phyloP scores from a whole-genome alignment of 179 eudicot genomes.

The Carnegiea gigantea region DNA sequence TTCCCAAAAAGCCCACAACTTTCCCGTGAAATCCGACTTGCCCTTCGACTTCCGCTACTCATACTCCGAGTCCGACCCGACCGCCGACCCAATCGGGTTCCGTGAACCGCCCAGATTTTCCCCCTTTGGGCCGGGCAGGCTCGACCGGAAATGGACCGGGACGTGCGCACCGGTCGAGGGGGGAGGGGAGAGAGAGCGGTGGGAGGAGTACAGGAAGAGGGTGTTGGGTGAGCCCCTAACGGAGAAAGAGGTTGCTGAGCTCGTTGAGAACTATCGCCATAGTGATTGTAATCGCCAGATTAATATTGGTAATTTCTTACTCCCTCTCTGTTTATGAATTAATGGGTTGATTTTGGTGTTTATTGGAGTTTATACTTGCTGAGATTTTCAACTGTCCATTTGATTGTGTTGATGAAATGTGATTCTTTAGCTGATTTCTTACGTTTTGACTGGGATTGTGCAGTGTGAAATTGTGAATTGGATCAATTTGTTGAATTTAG shows the following conservation, averaged over 20 bases:
- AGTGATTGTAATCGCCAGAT: conserved; percentile 82
- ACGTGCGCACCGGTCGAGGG: conserved; percentile 56
- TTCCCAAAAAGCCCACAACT: conserved; percentile 26
- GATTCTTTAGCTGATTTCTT: background rate
- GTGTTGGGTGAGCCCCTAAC: conserved; percentile 64
- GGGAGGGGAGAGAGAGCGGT: conserved; percentile 29
- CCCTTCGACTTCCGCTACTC: conserved; percentile 94
- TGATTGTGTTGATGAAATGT: background rate
- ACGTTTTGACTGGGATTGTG: background rate
- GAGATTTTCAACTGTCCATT: background rate
- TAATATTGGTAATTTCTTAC: conserved; percentile 55
- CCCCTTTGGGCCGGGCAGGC: conserved; percentile 90
- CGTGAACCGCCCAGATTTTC: conserved; percentile 85
- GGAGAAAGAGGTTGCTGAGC: conserved; percentile 55
- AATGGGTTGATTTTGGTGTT: background rate
- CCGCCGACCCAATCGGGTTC: conserved; percentile 63
- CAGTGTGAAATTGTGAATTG: background rate
- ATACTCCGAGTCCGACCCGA: conserved; percentile 66
- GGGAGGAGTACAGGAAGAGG: conserved; percentile 35
- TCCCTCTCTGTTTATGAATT: background rate
- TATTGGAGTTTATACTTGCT: background rate
- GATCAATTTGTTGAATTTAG: background rate
- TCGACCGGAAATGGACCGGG: conserved; percentile 89
- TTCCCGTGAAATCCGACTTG: conserved; percentile 47
- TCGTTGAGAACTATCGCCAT: conserved; percentile 86